Base-by-base conservation (phyloP, 805 yeast species). In the Wickerhamiella slavikovae region DNA sequence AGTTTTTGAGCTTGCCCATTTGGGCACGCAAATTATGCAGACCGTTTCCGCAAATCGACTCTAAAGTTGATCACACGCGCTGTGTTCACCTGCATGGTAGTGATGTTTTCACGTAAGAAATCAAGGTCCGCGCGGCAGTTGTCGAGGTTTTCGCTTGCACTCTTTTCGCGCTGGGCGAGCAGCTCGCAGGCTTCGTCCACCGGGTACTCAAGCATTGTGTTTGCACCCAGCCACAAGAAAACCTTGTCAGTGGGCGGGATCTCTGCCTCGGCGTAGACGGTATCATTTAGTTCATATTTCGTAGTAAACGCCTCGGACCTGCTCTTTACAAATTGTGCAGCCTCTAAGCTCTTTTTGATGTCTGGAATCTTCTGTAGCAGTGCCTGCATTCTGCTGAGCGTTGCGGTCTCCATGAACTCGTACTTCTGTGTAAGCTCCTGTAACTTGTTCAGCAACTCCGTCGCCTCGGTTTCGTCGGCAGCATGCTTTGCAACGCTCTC, bases 61-160 rank as follows among this genome's bases (percentile, higher is more conserved):
- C 54, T 53, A 55, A 54, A 52, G 38, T 50, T 51, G 26, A 54
- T 49, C 4, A 47, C 47, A 39, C 98, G 65, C 1, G 98, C 95
- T 12, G 93, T 80, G 48, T 89, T 89, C 29, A 89, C 98, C 51
- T 89, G 96, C 83, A 89, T 79, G 3, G 95, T 85, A 11, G 98
- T 89, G 37, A 85, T 83, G 43, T 82, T 82, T 40, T 77, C 89
- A 38, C 89, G 67, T 36, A 73, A 60, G 40, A 71, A 82, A 44
- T 78, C 93, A 36, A 77, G 62, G 47, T 80, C 98, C 38, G 77
- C 92, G 39, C 77, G 68, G 22, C 91, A 74, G 25, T 62, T 57
- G 15, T 54, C 48, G 40, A 69, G 61, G 38, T 66, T 73, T 23
- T 62, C 56, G 40, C 64, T 55, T 11, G 92, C 82, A 20, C 66